These are phyloP conservation scores for Colletotrichum shisoi DNA, from an alignment of 2,329 filamentous ascomycete species.

Conservation along the genomic window DNA sequence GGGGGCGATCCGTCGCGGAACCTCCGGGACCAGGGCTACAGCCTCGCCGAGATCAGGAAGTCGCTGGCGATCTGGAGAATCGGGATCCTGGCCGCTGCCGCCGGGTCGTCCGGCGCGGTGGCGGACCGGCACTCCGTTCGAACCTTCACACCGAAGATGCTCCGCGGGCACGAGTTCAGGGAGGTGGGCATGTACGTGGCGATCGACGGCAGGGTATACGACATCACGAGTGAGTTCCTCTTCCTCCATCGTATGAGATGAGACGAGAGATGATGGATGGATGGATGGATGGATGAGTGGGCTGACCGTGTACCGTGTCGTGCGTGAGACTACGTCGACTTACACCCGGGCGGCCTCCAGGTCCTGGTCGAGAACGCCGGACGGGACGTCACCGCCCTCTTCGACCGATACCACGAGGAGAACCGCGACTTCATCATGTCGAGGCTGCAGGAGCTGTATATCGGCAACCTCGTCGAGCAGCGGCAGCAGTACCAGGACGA, in stretches of 20 bases:
- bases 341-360: slow-evolving; percentile 34
- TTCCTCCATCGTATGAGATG: rapidly evolving
- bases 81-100: slow-evolving; percentile 6
- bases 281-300: background rate
- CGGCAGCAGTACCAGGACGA: slow-evolving; percentile 7
- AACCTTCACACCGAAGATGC: background rate
- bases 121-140: background rate
- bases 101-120: background rate
- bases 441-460: slow-evolving; percentile 6
- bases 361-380: slow-evolving; percentile 25
- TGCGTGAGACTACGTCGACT: slow-evolving; percentile 31
- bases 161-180: slow-evolving; percentile 24
- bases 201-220: slow-evolving; percentile 35
- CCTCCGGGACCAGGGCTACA: background rate
- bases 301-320: no score
- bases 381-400: slow-evolving; percentile 29
- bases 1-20: slow-evolving; percentile 23
- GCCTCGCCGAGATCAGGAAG: background rate
- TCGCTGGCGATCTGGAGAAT: slow-evolving; percentile 5
- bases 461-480: slow-evolving; percentile 19
- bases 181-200: slow-evolving; percentile 27
- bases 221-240: slow-evolving; percentile 31
- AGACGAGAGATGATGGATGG: background rate
- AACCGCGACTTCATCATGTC: slow-evolving; percentile 15
- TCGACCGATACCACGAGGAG: slow-evolving; percentile 18